Conservation (phyloP, 495 filamentous ascomycete species). For the Bacidia rubella region DNA sequence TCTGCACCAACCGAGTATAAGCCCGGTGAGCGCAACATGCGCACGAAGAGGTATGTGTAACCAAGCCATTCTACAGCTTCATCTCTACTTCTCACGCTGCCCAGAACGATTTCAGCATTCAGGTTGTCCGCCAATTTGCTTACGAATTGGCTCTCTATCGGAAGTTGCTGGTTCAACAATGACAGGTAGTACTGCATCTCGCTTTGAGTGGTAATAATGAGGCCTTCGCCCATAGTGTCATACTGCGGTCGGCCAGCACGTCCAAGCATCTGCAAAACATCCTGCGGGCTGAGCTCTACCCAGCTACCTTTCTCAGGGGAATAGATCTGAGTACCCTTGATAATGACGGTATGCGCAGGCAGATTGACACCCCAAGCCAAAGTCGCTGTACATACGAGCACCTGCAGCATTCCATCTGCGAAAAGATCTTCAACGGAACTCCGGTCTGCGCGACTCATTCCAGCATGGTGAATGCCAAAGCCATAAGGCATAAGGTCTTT, state of each 20-base stretch:
- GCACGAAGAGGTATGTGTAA: constrained; percentile 95
- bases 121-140: constrained; percentile 91
- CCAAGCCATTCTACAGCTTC: constrained; percentile 98
- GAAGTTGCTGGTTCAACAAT: constrained; percentile 89
- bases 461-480: constrained; percentile 95
- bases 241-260: constrained; percentile 93
- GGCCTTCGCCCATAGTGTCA: constrained; percentile 94
- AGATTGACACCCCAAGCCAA: constrained; percentile 94
- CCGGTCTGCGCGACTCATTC: constrained; percentile 85
- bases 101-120: constrained; percentile 92
- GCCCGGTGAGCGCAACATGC: constrained; percentile 92
- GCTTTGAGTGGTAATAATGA: constrained; percentile 89
- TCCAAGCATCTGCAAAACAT: constrained; percentile 97
- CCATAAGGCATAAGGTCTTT: constrained; percentile 95
- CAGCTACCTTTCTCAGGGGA: constrained; percentile 97
- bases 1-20: constrained; percentile 92
- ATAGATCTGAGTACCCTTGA: constrained; percentile 95
- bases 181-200: constrained; percentile 97
- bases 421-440: constrained; percentile 94
- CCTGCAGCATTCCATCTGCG: constrained; percentile 76
- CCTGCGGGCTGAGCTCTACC: constrained; percentile 95
- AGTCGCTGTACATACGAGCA: constrained; percentile 93
- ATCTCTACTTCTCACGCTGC: constrained; percentile 83
- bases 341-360: constrained; percentile 89
- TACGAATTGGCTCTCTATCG: constrained; percentile 92